phyloP scores from a whole-genome alignment of 2,329 filamentous ascomycete species.

The Fusarium sp. region DNA sequence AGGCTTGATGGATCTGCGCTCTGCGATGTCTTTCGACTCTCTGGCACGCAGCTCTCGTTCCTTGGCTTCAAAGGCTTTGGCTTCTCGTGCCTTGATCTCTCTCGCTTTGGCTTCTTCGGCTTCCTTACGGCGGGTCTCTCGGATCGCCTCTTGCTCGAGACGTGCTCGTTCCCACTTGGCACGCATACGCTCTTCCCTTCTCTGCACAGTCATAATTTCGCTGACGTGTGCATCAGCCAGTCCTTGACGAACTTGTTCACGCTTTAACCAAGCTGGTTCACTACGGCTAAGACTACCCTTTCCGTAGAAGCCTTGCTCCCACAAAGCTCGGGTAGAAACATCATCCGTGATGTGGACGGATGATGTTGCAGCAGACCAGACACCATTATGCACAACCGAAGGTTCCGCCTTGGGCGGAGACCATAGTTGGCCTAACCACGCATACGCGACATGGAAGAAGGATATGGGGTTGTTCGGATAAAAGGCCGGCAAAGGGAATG shows the following conservation, averaged over 20 bases:
- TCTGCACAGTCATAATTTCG: constrained; percentile 80
- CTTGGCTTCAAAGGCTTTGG: constrained; percentile 26
- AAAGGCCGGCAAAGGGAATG: constrained; percentile 86
- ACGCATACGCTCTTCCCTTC: constrained; percentile 82
- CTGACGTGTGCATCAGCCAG: constrained; percentile 74
- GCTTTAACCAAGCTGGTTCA: constrained; percentile 91
- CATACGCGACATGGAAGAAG: constrained; percentile 80
- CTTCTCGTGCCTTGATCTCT: constrained; percentile 32
- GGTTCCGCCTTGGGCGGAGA: constrained; percentile 73
- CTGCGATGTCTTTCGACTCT: constrained; percentile 4
- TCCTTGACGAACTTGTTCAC: constrained; percentile 79
- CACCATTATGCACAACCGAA: constrained; percentile 72
- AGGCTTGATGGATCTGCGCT: constrained; percentile 2
- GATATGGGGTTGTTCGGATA: constrained; percentile 94
- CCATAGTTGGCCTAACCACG: constrained; percentile 79
- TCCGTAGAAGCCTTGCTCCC: constrained; percentile 98
- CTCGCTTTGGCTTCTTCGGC: constrained; percentile 46
- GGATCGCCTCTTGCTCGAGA: constrained; percentile 84
- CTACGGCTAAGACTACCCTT: constrained; percentile 93
- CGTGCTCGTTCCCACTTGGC: constrained; percentile 94
- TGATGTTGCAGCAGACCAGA: constrained; percentile 83
- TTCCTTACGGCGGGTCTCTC: constrained; percentile 68
- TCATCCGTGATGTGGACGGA: constrained; percentile 87
- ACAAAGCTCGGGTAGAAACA: constrained; percentile 80
- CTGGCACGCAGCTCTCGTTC: constrained; percentile 3